Percentiles rank a stretch among this genome's conserved stretches.
These are phyloP conservation scores for Nannizziopsis arthrosporioides DNA, from an alignment of 2,329 filamentous ascomycete species.

Conservation along the genomic window DNA sequence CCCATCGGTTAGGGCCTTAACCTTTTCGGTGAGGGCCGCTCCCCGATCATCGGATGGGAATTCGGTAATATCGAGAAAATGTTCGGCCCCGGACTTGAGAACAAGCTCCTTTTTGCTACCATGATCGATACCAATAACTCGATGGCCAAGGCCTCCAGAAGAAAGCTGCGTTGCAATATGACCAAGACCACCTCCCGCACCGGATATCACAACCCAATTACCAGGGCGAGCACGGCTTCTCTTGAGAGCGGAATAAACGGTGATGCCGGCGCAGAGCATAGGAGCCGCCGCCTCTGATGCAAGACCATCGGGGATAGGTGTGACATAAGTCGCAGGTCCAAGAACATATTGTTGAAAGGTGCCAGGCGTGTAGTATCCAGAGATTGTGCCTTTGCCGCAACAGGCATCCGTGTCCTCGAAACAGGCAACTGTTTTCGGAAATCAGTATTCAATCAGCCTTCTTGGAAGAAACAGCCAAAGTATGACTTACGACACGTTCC, in stretches of 20 bases:
- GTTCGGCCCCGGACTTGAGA: conserved; percentile 51
- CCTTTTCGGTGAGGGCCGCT: conserved; percentile 41
- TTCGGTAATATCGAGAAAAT: conserved; percentile 52
- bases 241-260: conserved; percentile 53
- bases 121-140: conserved; percentile 55
- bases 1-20: conserved; percentile 43
- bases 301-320: conserved; percentile 53
- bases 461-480: neutral
- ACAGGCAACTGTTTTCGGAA: conserved; percentile 33
- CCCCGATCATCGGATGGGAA: conserved; percentile 38
- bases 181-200: conserved; percentile 53
- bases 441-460: neutral
- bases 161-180: conserved; percentile 53
- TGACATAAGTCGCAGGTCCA: conserved; percentile 55
- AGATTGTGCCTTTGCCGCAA: conserved; percentile 47
- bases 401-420: conserved; percentile 44
- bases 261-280: conserved; percentile 57
- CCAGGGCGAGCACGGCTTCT: conserved; percentile 49
- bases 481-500: conserved; percentile 38
- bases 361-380: conserved; percentile 56
- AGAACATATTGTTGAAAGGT: conserved; percentile 63
- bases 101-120: conserved; percentile 49
- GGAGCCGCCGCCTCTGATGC: conserved; percentile 52
- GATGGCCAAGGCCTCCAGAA: conserved; percentile 48
- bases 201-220: conserved; percentile 49